A percentile compares a stretch with the other conserved stretches of the same genome.
Conservation (phyloP, 495 filamentous ascomycete genomes). For the Aspergillus ostianus region DNA sequence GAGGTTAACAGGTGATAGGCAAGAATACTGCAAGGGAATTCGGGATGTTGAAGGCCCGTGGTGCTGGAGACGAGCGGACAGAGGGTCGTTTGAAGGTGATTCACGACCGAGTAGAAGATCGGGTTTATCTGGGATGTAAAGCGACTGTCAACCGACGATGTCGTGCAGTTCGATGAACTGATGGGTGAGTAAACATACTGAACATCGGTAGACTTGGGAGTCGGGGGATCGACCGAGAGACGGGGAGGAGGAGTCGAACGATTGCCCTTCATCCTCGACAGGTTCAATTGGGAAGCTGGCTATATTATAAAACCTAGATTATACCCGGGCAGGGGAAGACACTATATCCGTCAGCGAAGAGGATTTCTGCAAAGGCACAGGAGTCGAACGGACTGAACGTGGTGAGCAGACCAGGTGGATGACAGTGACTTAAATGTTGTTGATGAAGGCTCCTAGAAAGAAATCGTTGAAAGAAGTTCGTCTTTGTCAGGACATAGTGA, state of each 20-base stretch:
- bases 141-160: not conserved
- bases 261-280: not conserved
- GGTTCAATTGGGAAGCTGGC: too few species aligned
- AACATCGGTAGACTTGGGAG: not conserved
- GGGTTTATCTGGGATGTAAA: conserved; percentile 5
- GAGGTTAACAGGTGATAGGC: conserved; percentile 74
- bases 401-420: not conserved
- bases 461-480: not conserved
- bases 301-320: too few species aligned
- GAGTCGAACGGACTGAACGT: not conserved
- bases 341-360: too few species aligned
- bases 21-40: conserved; percentile 65
- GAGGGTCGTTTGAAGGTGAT: conserved; percentile 34
- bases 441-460: not conserved
- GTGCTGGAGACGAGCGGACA: conserved; percentile 44
- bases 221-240: not conserved
- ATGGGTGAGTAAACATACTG: not conserved
- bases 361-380: not conserved
- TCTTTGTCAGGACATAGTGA: not conserved
- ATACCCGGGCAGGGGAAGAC: too few species aligned
- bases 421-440: not conserved
- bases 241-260: not conserved
- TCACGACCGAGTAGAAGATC: conserved; percentile 25
- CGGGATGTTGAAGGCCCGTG: conserved; percentile 58
- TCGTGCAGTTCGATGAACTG: not conserved